A percentile compares a stretch with the other conserved stretches of the same genome.
phyloP scores from a whole-genome alignment of 2,329 filamentous ascomycete species.

The Aurifilum marmelostoma region DNA sequence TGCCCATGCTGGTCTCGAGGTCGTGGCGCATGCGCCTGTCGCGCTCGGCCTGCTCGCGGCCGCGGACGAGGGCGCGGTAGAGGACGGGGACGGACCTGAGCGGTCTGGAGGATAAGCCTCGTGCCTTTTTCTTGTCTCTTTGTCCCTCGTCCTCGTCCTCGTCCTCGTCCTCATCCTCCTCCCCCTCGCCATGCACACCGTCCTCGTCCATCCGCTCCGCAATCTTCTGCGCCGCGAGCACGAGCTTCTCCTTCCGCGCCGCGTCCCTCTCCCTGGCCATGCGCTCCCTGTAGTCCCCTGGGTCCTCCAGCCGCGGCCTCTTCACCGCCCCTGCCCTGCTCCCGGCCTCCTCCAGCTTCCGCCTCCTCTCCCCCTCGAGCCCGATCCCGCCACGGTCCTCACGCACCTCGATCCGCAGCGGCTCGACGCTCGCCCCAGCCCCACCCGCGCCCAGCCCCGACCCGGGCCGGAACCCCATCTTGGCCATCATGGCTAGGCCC shows the following conservation, averaged over 20 bases:
- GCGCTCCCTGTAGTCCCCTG: constrained; percentile 71
- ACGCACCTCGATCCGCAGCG: constrained; percentile 76
- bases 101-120: constrained; percentile 52
- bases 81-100: constrained; percentile 74
- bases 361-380: constrained; percentile 79
- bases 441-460: constrained; percentile 59
- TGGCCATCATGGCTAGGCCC: constrained; percentile 94
- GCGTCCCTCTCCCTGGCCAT: constrained; percentile 72
- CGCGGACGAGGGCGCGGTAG: constrained; percentile 75
- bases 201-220: constrained; percentile 72
- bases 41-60: constrained; percentile 70
- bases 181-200: no score
- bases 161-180: constrained; percentile 32
- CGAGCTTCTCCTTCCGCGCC: constrained; percentile 67
- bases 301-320: constrained; percentile 62
- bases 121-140: constrained; percentile 35
- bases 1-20: constrained; percentile 57
- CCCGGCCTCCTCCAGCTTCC: constrained; percentile 66
- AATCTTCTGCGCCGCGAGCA: constrained; percentile 79
- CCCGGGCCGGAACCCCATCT: constrained; percentile 85
- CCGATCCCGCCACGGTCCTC: constrained; percentile 84
- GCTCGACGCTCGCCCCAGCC: constrained; percentile 57
- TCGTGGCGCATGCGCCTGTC: constrained; percentile 68
- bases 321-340: constrained; percentile 50
- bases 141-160: constrained; percentile 25